These are phyloP conservation scores for Beauveria bassiana DNA, from an alignment of 2,329 filamentous ascomycete species.

Conservation along the genomic window DNA sequence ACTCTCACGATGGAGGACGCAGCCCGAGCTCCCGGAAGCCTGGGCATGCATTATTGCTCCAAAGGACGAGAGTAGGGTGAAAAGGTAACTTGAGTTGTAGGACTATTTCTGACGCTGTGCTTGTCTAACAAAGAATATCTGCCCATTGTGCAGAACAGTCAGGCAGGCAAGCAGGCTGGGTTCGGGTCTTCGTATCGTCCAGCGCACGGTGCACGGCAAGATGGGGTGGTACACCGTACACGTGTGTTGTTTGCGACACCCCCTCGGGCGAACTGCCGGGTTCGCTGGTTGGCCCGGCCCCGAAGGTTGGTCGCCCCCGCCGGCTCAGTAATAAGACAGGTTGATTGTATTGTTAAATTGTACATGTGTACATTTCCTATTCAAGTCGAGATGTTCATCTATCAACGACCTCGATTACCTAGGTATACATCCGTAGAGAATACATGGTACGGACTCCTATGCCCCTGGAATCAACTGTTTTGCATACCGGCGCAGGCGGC, in stretches of 20 bases:
- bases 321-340: neutral
- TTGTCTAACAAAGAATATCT: neutral
- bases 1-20: too few relatives aligned
- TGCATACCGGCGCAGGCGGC: too few relatives aligned
- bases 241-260: neutral
- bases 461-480: too few relatives aligned
- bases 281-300: neutral
- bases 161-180: neutral
- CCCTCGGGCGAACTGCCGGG: neutral
- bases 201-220: neutral
- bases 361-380: neutral
- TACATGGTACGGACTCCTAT: too few relatives aligned
- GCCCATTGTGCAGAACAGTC: too few relatives aligned
- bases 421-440: too few relatives aligned
- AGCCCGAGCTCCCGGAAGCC: too few relatives aligned
- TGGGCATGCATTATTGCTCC: too few relatives aligned
- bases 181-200: conserved; percentile 4
- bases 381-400: too few relatives aligned
- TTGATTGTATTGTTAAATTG: neutral
- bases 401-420: too few relatives aligned
- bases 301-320: neutral
- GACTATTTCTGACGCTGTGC: neutral
- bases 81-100: neutral
- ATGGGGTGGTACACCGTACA: too few relatives aligned
- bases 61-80: too few relatives aligned